A percentile compares a stretch with the other conserved stretches of the same genome.
phyloP scores from a whole-genome alignment of 176 grass and related monocot species.

The Oryza officinalis region DNA sequence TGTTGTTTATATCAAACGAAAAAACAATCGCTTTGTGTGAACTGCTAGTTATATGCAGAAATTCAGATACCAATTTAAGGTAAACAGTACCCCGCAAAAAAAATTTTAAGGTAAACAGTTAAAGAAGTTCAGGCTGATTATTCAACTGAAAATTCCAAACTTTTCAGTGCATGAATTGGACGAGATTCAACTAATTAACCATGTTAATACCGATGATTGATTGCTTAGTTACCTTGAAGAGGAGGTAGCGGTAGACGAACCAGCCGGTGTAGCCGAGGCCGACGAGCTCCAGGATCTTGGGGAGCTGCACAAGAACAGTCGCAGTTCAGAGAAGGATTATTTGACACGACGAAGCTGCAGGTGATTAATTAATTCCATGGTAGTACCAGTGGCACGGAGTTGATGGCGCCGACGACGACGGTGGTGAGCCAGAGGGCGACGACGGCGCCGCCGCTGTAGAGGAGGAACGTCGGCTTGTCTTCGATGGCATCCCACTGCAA shows the following conservation, averaged over 20 bases:
- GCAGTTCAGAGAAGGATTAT: background rate
- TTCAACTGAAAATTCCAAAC: background rate
- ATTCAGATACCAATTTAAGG: background rate
- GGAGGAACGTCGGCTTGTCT: slow-evolving; percentile 90
- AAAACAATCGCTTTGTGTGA: background rate
- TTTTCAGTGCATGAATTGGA: background rate
- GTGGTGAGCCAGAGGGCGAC: slow-evolving; percentile 86
- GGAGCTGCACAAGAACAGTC: slow-evolving; percentile 54
- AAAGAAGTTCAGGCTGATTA: background rate
- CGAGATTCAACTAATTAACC: background rate
- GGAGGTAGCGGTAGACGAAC: slow-evolving; percentile 99
- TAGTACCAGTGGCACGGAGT: slow-evolving; percentile 93
- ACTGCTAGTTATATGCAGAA: background rate
- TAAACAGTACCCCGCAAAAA: no score
- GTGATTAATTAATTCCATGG: background rate
- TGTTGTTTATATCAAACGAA: background rate
- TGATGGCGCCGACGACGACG: slow-evolving; percentile 81
- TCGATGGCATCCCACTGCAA: slow-evolving; percentile 87
- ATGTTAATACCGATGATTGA: no score
- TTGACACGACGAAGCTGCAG: background rate
- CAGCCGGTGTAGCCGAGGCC: slow-evolving; percentile 96
- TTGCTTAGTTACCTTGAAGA: slow-evolving; percentile 80
- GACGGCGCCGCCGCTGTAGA: slow-evolving; percentile 87
- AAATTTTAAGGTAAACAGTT: background rate
- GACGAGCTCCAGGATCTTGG: slow-evolving; percentile 90